Evolutionary conservation across 208 protist genomes (phyloP), one percentile per base, ranked within the genome.

Genomic region (Leptomonas pyrrhocoris): DNA sequence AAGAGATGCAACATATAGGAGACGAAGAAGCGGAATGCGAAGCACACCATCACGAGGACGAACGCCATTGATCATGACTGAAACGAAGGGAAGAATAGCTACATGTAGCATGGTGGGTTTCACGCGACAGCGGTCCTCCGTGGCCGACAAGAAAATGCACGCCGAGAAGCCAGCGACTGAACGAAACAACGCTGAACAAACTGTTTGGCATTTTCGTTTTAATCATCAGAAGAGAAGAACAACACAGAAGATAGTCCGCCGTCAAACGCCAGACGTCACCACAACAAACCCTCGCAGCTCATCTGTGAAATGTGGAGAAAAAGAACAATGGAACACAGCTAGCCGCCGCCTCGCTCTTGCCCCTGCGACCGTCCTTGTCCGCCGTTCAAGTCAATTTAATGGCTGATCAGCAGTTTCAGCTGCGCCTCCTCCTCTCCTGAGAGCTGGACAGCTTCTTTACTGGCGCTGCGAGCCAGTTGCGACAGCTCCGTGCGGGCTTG

Each of bases 381-480:
- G n/a, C n/a, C n/a, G n/a, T n/a, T n/a, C n/a, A n/a, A 38, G 34
- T 3, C 34, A 9, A 7, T 12, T 48, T 28, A 72, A 31, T 77
- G 87, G 28, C 81, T 73, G 23, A 62, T 57, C 21, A 94, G 46
- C 43, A 91, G 40, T 38, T 88, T 79, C 23, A 90, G 53, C 59
- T 90, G 77, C 54, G 85, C 74, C 30, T 84, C 63, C 51, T 94
- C 85, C 42, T 89, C 85, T 8, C 86, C 84, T 16, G 86, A 90
- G 19, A 96, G 84, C 45, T 69, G 59, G 21, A 82, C 51, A 21
- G 27, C 63, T 34, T 96, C 88, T 53, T 90, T 93, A 66, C 87
- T 94, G 18, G 89, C 85, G 40, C 72, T 86, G 43, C 87, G 85
- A 23, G 83, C 88, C 13, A 89, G 53, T 23, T 59, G n/a, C n/a